Evolutionary conservation across 768 basidiomycete species (phyloP), one percentile per base, ranked within the genome.

Genomic region (Hypholoma sublateritium): DNA sequence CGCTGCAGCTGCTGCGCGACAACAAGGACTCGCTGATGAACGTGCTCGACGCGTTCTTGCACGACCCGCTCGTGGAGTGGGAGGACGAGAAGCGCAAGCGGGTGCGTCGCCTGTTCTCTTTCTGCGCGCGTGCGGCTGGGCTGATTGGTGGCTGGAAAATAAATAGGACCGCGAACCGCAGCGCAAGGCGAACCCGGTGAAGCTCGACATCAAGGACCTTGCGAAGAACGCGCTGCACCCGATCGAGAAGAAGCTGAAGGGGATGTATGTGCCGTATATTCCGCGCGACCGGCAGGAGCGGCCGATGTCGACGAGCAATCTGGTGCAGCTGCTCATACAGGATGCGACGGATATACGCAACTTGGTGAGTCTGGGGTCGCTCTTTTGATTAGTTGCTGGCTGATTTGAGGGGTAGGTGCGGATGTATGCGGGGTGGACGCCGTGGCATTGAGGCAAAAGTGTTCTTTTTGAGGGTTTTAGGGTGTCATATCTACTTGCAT

Each of bases 31-130:
- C 88, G 41, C 76, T 99, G 54, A 94, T 95, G 89, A 95, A 87
- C 68, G 93, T 98, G 0, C 81, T 99, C 37, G 96, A 98, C 67
- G 93, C 97, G 1, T 98, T 98, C 69, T 85, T 95, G 28, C 96
- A 98, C 64, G 97, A 99, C 70, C 97, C 97, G 1, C 80, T 99
- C 2, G 89, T 95, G 32, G 96, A 98, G 70, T 98, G 95, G 93
- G 89, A 93, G 59, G 88, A 93, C 42, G 86, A 91, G 68, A 86
- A 85, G 59, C 81, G 86, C 13, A 88, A 83, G 65, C 72, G 84
- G 68, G 84, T 87, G 58, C 22, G 77, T 59, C 13, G 13, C 16
- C 21, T 41, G 21, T 25, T 42, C 25, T 22, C 43, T 28, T 52
- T 11, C 37, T 53, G 36, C 8, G 7, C 44, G 14, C 19, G 6